Evolutionary conservation across 116 monocot species (phyloP).

Genomic region (Trichopus zeylanicus): DNA sequence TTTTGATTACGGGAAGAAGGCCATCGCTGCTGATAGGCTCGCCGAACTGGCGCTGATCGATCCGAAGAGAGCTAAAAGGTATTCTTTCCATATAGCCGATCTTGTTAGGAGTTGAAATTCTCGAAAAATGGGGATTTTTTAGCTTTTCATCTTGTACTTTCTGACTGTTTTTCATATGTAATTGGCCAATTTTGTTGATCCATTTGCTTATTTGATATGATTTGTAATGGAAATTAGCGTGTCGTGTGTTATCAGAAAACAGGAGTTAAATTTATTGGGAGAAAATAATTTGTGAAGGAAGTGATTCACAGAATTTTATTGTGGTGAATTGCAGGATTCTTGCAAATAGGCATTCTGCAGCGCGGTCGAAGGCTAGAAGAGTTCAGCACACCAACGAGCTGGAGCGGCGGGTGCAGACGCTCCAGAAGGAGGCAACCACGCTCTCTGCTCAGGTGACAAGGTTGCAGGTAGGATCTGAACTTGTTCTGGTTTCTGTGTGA

Average conservation of each 20-base stretch:
- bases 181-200: too few relatives aligned
- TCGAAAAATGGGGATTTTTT: too few relatives aligned
- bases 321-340: slow-evolving; percentile 64
- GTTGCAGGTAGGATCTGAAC: slow-evolving; percentile 57
- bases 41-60: slow-evolving; percentile 50
- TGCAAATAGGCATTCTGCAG: slow-evolving; percentile 89
- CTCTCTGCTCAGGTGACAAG: slow-evolving; percentile 74
- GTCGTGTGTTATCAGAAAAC: too few relatives aligned
- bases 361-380: slow-evolving; percentile 83
- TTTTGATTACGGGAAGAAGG: slow-evolving; percentile 37
- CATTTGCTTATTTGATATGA: too few relatives aligned
- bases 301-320: too few relatives aligned
- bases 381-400: slow-evolving; percentile 70
- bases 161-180: too few relatives aligned
- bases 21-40: slow-evolving; percentile 56
- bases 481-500: too few relatives aligned
- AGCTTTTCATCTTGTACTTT: too few relatives aligned
- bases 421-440: slow-evolving; percentile 83
- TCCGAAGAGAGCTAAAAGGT: slow-evolving; percentile 68
- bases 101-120: not conserved
- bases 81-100: not conserved
- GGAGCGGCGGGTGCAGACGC: slow-evolving; percentile 76
- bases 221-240: too few relatives aligned
- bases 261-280: too few relatives aligned
- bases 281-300: too few relatives aligned